Evolutionary conservation across 139 green algal genomes (phyloP), one percentile per base, ranked within the genome.

Genomic region (Chlorella sp.): DNA sequence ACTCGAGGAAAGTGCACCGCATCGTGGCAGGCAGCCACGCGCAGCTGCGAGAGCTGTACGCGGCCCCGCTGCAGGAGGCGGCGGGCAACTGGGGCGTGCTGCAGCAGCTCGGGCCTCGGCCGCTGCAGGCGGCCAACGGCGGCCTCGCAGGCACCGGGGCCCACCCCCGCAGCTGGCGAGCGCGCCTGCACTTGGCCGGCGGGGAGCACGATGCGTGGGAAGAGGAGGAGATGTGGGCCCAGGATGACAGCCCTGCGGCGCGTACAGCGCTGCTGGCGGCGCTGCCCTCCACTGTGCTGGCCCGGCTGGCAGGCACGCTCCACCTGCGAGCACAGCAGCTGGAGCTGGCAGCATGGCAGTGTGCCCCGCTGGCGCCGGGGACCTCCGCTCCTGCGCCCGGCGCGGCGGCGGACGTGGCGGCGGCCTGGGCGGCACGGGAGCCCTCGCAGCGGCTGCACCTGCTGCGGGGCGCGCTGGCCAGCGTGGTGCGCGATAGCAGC

Each of bases 1-100:
- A 98, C 83, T 83, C 74, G 25, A 58, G 55, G 40, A 98, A 98
- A 83, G 87, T 95, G 55, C 76, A 87, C 25, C 82, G 88, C 69
- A 94, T 95, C 38, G 86, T 89, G 55, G 51, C 19, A 42, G 71
- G 79, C 40, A 81, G 65, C 65, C 27, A 77, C 43, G 58, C 31
- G n/a, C 46, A 55, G n/a, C 66, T 82, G 62, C 9, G 55, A 31
- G 6, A 53, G 51, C 31, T 82, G 29, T 82, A 77, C 46, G 25
- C 55, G 25, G n/a, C 46, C 2, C 46, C 50, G 42, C 65, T 83
- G 53, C 27, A 3, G 5, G n/a, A 38, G 17, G 76, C 67, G 2
- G 66, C 77, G 60, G 31, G 15, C 9, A 5, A 60, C 25, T 77
- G 76, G 76, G 11, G 40, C 19, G 27, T 70, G 41, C 51, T 82